These are phyloP conservation scores for Dactylellina leptospora DNA, from an alignment of 2,329 filamentous ascomycete genomes.

Conservation along the genomic window DNA sequence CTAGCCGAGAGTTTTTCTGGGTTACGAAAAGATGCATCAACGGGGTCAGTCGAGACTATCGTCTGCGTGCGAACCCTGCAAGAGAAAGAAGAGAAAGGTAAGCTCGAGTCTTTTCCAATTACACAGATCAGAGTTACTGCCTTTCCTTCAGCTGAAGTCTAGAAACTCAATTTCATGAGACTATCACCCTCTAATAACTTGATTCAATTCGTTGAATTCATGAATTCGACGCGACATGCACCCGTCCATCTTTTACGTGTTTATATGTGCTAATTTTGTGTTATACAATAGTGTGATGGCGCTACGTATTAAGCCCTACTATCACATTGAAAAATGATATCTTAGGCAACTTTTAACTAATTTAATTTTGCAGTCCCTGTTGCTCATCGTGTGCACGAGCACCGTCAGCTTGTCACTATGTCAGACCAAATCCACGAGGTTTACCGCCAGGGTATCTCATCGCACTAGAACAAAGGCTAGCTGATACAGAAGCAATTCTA, in stretches of 20 bases:
- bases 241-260: background rate
- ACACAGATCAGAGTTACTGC: too few relatives aligned
- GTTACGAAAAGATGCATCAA: slow-evolving; percentile 33
- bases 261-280: background rate
- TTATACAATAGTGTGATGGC: slow-evolving; percentile 26
- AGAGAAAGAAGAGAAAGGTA: slow-evolving; percentile 45
- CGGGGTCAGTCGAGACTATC: slow-evolving; percentile 21
- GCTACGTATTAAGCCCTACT: slow-evolving; percentile 16
- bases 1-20: too few relatives aligned
- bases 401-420: slow-evolving; percentile 34
- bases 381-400: slow-evolving; percentile 37
- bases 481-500: slow-evolving; percentile 34
- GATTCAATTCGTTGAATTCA: too few relatives aligned
- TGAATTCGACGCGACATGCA: too few relatives aligned
- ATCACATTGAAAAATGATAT: background rate
- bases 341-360: background rate
- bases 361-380: slow-evolving; percentile 17
- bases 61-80: slow-evolving; percentile 37
- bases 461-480: slow-evolving; percentile 37
- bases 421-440: slow-evolving; percentile 33
- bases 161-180: too few relatives aligned
- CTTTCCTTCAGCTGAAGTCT: background rate
- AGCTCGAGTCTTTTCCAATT: background rate
- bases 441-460: slow-evolving; percentile 35
- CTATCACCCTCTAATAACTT: too few relatives aligned